Evolutionary conservation across 441 rosid genomes (phyloP).

Genomic region (Manihot esculenta): DNA sequence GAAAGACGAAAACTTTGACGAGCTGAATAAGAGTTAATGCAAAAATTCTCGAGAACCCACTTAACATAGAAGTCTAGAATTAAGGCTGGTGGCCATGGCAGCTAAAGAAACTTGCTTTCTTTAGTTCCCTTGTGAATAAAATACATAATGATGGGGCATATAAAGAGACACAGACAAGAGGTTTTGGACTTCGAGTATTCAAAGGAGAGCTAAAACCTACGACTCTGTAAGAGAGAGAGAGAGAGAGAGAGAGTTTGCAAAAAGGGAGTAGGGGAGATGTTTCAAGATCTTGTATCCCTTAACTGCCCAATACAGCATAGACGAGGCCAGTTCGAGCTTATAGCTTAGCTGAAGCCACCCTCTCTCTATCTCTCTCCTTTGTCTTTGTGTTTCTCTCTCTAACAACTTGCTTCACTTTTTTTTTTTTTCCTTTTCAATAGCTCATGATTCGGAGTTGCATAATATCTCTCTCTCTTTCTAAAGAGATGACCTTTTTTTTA

Average conservation of each 20-base stretch:
- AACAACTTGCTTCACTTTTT: no score
- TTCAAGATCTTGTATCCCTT: constrained; percentile 23
- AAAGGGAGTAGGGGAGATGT: constrained; percentile 22
- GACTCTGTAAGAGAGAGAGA: constrained; percentile 29
- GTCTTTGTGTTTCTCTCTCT: constrained; percentile 35
- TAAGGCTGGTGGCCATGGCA: neutral
- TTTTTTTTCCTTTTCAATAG: no score
- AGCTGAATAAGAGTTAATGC: no score
- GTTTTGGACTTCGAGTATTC: constrained; percentile 19
- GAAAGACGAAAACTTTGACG: neutral
- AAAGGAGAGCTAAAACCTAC: constrained; percentile 26
- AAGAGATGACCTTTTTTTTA: neutral
- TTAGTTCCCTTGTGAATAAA: constrained; percentile 5
- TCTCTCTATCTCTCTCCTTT: constrained; percentile 32
- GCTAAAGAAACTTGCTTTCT: neutral
- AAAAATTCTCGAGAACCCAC: no score
- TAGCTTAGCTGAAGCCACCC: constrained; percentile 46
- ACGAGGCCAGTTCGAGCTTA: constrained; percentile 42
- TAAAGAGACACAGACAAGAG: constrained; percentile 5
- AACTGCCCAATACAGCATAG: constrained; percentile 55
- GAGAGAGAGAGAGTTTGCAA: constrained; percentile 25
- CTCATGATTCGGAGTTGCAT: no score
- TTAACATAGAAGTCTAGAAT: neutral
- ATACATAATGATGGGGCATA: constrained; percentile 1
- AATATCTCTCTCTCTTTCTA: no score